These are phyloP conservation scores for Sclerotinia minor DNA, from an alignment of 2,329 filamentous ascomycete species.

Conservation along the genomic window DNA sequence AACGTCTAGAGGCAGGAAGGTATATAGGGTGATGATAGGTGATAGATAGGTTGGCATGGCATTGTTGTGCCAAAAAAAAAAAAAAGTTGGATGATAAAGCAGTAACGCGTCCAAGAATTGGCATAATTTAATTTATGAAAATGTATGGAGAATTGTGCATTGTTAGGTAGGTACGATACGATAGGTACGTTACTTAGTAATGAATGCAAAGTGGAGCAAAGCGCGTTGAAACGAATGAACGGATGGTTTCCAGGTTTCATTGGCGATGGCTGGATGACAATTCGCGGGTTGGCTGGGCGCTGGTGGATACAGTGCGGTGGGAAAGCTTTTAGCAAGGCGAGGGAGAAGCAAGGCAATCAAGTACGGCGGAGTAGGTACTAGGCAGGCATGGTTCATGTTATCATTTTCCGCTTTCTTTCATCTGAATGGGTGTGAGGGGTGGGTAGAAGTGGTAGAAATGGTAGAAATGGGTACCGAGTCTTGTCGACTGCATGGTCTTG, in stretches of 20 bases:
- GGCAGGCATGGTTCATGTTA: neutral
- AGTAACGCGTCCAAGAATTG: neutral
- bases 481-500: neutral
- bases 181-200: too few relatives aligned
- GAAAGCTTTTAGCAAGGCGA: neutral
- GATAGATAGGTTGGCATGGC: neutral
- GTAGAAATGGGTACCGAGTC: neutral
- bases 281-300: slow-evolving; percentile 12
- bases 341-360: neutral
- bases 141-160: neutral
- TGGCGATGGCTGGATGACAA: neutral
- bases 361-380: too few relatives aligned
- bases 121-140: slow-evolving; percentile 3
- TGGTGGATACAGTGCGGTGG: neutral
- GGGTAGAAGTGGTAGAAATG: too few relatives aligned
- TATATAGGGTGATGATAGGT: neutral
- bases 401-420: neutral
- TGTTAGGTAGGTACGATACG: too few relatives aligned
- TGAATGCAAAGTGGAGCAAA: too few relatives aligned
- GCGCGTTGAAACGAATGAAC: neutral
- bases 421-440: neutral
- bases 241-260: neutral
- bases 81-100: neutral
- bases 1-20: neutral
- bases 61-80: too few relatives aligned